Evolutionary conservation across 805 yeast species (phyloP), one percentile per base, ranked within the genome.

Genomic region (Yarrowia yakushimensis): DNA sequence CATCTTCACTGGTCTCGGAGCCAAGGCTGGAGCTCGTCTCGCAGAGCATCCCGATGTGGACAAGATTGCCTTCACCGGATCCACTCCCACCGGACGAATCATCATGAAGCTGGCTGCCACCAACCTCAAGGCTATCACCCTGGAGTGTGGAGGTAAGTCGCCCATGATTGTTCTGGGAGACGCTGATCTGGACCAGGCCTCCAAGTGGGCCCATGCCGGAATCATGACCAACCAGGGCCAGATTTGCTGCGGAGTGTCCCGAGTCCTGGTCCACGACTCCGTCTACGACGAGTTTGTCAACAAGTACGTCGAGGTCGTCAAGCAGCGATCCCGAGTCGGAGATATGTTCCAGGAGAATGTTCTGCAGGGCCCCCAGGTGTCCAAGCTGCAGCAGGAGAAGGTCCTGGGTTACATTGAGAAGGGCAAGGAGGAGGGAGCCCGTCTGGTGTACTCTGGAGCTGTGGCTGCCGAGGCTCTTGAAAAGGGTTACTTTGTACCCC

Each of bases 81-180:
- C 97, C 31, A 90, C 97, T 59, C 89, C 87, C 55, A 87, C 92
- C 65, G 98, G 97, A 71, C 85, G 87, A 73, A 78, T 77, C 69
- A 87, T 92, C 72, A 87, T 88, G 86, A 82, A 81, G 74, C 79
- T 83, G 66, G 93, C 96, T 64, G 88, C 88, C 65, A 81, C 88
- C 46, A 71, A 75, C 27, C 81, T 92, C 76, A 90, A 91, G 81
- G 90, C 88, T 75, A 91, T 92, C 65, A 91, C 97, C 45, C 81
- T 92, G 72, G 98, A 92, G 79, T 85, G 91, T 67, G 98, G 98
- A 73, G 98, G 98, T 72, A 92, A 92, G 79, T 90, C 97, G 18
- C 97, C 97, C 69, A 85, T 88, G 73, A 85, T 92, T 69, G 87
- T 92, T 48, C 90, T 88, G 73, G 85, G 86, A 69, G 97, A 92